These are phyloP conservation scores for Dendrostoma leiphaemia DNA, from an alignment of 2,329 filamentous ascomycete genomes.

Conservation along the genomic window DNA sequence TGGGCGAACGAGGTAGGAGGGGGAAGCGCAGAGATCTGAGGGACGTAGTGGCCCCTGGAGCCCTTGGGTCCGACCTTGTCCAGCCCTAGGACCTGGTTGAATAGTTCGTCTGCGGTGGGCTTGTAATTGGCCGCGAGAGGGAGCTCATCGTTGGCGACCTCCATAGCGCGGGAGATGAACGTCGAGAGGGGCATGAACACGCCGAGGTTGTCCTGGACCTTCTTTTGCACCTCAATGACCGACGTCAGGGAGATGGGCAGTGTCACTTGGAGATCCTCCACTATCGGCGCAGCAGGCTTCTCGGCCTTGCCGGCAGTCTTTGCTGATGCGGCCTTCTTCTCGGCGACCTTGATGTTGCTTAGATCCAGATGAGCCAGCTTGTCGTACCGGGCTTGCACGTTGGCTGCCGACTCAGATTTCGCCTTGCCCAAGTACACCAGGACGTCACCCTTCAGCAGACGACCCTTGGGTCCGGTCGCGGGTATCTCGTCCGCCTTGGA, in stretches of 20 bases:
- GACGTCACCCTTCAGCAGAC: slow-evolving; percentile 92
- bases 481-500: slow-evolving; percentile 78
- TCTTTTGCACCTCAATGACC: slow-evolving; percentile 77
- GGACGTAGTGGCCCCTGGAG: slow-evolving; percentile 64
- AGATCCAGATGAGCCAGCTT: slow-evolving; percentile 85
- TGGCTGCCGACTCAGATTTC: slow-evolving; percentile 66
- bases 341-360: slow-evolving; percentile 86
- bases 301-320: slow-evolving; percentile 35
- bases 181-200: slow-evolving; percentile 80
- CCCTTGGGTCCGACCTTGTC: slow-evolving; percentile 43
- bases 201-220: slow-evolving; percentile 73
- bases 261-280: slow-evolving; percentile 57
- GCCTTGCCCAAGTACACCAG: slow-evolving; percentile 85
- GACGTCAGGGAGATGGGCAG: slow-evolving; percentile 76
- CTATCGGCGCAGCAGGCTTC: slow-evolving; percentile 36
- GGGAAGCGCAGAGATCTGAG: slow-evolving; percentile 65
- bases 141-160: slow-evolving; percentile 84
- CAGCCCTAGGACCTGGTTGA: slow-evolving; percentile 82
- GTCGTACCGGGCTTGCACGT: slow-evolving; percentile 68
- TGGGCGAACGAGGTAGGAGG: slow-evolving; percentile 36
- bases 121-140: slow-evolving; percentile 63
- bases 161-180: slow-evolving; percentile 81
- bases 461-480: slow-evolving; percentile 81
- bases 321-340: slow-evolving; percentile 41
- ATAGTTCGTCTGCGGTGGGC: slow-evolving; percentile 77